Base-by-base conservation (phyloP, 768 basidiomycete species). In the Mycena rosella region DNA sequence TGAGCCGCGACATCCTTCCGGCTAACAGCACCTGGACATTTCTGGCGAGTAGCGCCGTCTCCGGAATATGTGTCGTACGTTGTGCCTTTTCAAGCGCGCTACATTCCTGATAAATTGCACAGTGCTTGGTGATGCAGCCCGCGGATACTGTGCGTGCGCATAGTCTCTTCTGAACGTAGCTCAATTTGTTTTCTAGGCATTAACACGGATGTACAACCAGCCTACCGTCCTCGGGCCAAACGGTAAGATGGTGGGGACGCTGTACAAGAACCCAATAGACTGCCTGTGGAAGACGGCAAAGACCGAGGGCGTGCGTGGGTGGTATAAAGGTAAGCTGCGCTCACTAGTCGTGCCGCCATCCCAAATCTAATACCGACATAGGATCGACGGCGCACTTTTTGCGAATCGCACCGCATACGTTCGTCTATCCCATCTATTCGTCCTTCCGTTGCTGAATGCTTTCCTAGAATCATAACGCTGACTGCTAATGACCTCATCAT, bases 171-270 rank as follows among this genome's bases (percentile, higher is more conserved):
- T 20, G 15, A 32, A 27, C 2, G 15, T 34, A 5, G 2, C 18
- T 54, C 30, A 36, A 34, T 22, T 48, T 27, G 29, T 42, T 45
- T 70, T 60, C 20, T 73, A 94, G 89, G 92, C 94, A 55, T 79
- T 99, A 54, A 99, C 98, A 9, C 87, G 98, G 63, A 90, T 99
- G 87, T 99, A 99, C 78, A 98, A 98, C 75, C 98, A 97, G 83
- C 93, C 95, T 13, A 96, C 95, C 0, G 84, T 84, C 71, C 81
- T 81, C 49, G 84, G 89, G 40, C 89, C 92, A 3, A 85, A 92
- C 72, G 96, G 96, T 36, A 89, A 82, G 72, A 76, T 87, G 30
- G 86, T 88, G 68, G 96, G 96, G 15, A 82, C 88, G 1, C 80
- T 96, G 22, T 98, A 99, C 81, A 93, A 87, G 78, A 96, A 93